Evolutionary conservation across 2,329 filamentous ascomycete species (phyloP), one percentile per base, ranked within the genome.

Genomic region (Colletotrichum sp.): DNA sequence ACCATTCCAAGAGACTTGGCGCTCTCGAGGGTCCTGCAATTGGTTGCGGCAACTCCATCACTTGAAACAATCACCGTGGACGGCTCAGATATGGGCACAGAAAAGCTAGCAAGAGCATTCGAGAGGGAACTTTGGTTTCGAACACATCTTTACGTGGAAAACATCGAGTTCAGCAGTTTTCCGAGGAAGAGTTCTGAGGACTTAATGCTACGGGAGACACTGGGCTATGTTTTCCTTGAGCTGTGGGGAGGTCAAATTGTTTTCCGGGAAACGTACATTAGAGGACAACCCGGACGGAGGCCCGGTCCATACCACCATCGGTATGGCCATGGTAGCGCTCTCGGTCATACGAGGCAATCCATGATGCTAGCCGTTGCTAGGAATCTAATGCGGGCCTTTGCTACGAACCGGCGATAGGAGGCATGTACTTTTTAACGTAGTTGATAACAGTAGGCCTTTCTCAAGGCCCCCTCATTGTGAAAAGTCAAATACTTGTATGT

Each of bases 31-130:
- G 6, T 52, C 16, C n/a, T 52, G 1, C 43, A 52, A 21, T n/a
- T 52, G 43, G n/a, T 52, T 52, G 43, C 0, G 43, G 43, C 43
- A 52, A 52, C 43, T 52, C 43, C 43, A 13, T 52, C 43, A 52
- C 43, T 52, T 2, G n/a, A 52, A 52, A 52, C 10, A 2, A 52
- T 52, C n/a, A 52, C 43, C 6, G 2, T 52, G 2, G 43, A 52
- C 43, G 43, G 43, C 2, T 21, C n/a, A 13, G n/a, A 21, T 1
- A 52, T 52, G 43, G 43, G 43, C 43, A 52, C n/a, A 52, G 43
- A 52, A 52, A 1, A 0, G 2, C n/a, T 52, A 0, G 43, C 43
- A 21, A 21, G n/a, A 2, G n/a, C 2, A 2, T 21, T 52, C 43
- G 43, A 52, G 43, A 1, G 0, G 1, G 43, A 52, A 52, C 43